Base-by-base conservation (phyloP, 1,139 yeast species). In the Waltiozyma sp. region DNA sequence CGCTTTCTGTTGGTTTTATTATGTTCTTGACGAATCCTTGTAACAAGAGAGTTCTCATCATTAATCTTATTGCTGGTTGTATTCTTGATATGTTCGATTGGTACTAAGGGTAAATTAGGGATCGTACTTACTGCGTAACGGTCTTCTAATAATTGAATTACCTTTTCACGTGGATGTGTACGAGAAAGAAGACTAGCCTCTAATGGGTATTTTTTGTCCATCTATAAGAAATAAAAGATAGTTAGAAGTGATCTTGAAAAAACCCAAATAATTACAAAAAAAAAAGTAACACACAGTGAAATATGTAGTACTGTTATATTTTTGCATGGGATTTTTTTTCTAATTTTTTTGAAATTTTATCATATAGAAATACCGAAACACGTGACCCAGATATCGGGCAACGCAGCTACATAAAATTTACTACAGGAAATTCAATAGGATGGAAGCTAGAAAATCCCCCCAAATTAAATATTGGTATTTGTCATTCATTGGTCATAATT, bases 51-150 rank as follows among this genome's bases (percentile, higher is more conserved):
- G 3, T 7, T 33, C 19, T 33, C 16, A n/a, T 33, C 19, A 8
- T 33, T 18, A 3, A n/a, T 33, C 14, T 19, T 31, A 7, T 14
- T 31, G 34, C 10, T n/a, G n/a, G n/a, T 36, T 24, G 41, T 18
- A 13, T 14, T 31, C 15, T 38, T 40, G 15, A 38, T 42, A 11
- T 62, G 62, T 37, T 64, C 66, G 1, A 80, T 70, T 4, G 78
- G 70, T 16, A 62, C 61, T 41, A 78, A 58, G 15, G 72, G 61
- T 39, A 81, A 58, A 38, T 67, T 65, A 19, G 85, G 83, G 58
- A 77, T 80, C 53, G 78, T 86, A 31, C 46, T 49, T 8, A 42
- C 28, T 0, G 52, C 52, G 58, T 81, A 83, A 41, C 91, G 59
- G 7, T 71, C 62, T 37, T 69, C 69, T 24, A 83, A 60, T 1